Base-by-base conservation (phyloP, 2,329 filamentous ascomycete species). In the Clarireedia sp. region DNA sequence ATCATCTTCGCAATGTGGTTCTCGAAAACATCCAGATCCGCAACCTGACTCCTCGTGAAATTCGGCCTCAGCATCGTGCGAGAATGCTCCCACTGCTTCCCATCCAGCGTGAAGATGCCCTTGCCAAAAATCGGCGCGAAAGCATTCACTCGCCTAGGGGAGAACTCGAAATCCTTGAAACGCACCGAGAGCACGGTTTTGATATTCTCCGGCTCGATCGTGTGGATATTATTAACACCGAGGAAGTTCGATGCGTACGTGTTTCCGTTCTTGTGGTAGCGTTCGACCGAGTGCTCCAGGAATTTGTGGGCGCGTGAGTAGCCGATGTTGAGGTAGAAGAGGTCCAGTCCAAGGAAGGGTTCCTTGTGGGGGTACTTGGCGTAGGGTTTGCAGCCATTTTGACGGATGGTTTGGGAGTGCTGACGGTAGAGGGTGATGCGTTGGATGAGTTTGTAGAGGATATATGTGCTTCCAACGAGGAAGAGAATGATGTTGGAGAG, bases 1-100 rank as follows among this genome's bases (percentile, higher is more conserved):
- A 87, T 72, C 55, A 89, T 71, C 24, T 77, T 72, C 33, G 74
- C 68, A 16, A 85, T 73, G 69, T 87, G 82, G 2, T 67, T 70
- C 62, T 87, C 83, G 51, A 86, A 83, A 1, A 78, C 80, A 33
- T 68, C 70, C 7, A 86, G 70, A 61, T 78, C 74, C 7, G 70
- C 70, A 24, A 79, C 69, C 37, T 75, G 70, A 40, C 75, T 73
- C 55, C 73, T 73, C 56, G 71, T 62, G 61, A 80, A 80, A 73
- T 79, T 78, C 12, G 78, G 79, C 14, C 78, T 69, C 38, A 83
- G 74, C 59, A 82, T 66, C n/a, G 72, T 70, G 7, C 79, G 68
- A 37, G 75, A 79, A 29, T 77, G 71, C 44, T 78, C 75, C 80
- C 80, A 82, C 9, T 70, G 67, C 38, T 69, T 64, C 0, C 78